Evolutionary conservation across 2,329 filamentous ascomycete genomes (phyloP).

Genomic region (Arthrobotrys iridis): DNA sequence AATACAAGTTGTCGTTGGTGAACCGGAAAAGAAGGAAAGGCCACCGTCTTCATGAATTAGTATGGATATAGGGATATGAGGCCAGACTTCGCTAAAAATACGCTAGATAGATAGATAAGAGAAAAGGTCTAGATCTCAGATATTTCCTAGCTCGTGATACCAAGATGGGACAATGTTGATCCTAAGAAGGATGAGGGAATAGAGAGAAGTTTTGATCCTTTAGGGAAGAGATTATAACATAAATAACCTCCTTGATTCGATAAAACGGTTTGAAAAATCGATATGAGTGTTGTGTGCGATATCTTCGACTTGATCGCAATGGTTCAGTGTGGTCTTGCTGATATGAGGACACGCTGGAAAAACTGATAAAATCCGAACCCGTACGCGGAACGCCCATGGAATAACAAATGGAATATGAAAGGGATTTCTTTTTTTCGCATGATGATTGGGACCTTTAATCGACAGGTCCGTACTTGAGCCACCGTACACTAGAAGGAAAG

Average conservation of each 20-base stretch:
- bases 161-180: neutral
- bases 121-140: neutral
- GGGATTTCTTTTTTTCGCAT: neutral
- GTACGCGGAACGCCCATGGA: conserved; percentile 32
- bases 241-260: conserved; percentile 1
- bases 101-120: conserved; percentile 2
- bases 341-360: conserved; percentile 12
- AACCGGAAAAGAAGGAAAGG: neutral
- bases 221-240: conserved; percentile 14
- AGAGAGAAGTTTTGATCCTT: neutral
- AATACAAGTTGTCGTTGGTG: conserved; percentile 11
- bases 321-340: conserved; percentile 7
- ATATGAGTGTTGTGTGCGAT: conserved; percentile 13
- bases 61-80: neutral
- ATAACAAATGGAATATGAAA: conserved; percentile 17
- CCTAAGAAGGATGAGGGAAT: conserved; percentile 12
- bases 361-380: conserved; percentile 11
- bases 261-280: neutral
- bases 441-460: conserved; percentile 12
- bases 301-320: conserved; percentile 10
- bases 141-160: neutral
- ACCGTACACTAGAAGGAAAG: conserved; percentile 26
- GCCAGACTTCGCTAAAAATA: conserved; percentile 1
- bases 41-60: conserved; percentile 11
- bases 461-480: conserved; percentile 49